Evolutionary conservation across 257 asterid genomes (phyloP).

Genomic region (Nicotiana benthamiana): DNA sequence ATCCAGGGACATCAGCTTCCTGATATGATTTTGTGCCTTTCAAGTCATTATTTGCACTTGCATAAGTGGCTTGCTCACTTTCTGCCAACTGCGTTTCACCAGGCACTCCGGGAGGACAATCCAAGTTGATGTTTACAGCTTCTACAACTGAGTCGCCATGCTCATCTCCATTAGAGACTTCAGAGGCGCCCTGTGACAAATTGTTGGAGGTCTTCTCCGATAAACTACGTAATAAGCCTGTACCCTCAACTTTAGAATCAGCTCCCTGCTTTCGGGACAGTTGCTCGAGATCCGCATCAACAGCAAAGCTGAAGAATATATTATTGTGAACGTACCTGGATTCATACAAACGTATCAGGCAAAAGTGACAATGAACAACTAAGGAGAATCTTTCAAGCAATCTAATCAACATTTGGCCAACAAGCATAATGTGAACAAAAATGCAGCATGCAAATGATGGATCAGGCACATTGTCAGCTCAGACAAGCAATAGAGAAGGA

Average conservation of each 20-base stretch:
- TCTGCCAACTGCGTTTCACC: slow-evolving; percentile 73
- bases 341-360: slow-evolving; percentile 1
- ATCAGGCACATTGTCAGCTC: not conserved
- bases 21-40: slow-evolving; percentile 96
- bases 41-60: slow-evolving; percentile 94
- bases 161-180: slow-evolving; percentile 24
- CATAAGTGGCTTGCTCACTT: slow-evolving; percentile 97
- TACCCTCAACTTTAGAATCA: slow-evolving; percentile 41
- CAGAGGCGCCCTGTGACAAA: slow-evolving; percentile 22
- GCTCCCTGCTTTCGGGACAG: slow-evolving; percentile 44
- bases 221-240: slow-evolving; percentile 18
- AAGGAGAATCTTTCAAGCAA: not conserved
- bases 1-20: slow-evolving; percentile 91
- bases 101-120: slow-evolving; percentile 38
- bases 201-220: slow-evolving; percentile 32
- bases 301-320: slow-evolving; percentile 93
- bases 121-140: slow-evolving; percentile 27
- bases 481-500: not conserved
- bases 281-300: slow-evolving; percentile 76
- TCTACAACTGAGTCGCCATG: slow-evolving; percentile 27
- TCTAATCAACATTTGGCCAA: not conserved
- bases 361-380: not conserved
- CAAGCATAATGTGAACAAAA: not conserved
- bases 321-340: slow-evolving; percentile 93
- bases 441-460: not conserved